Base-by-base conservation (phyloP, 1,139 yeast genomes). In the Scheffersomyces lignicola region DNA sequence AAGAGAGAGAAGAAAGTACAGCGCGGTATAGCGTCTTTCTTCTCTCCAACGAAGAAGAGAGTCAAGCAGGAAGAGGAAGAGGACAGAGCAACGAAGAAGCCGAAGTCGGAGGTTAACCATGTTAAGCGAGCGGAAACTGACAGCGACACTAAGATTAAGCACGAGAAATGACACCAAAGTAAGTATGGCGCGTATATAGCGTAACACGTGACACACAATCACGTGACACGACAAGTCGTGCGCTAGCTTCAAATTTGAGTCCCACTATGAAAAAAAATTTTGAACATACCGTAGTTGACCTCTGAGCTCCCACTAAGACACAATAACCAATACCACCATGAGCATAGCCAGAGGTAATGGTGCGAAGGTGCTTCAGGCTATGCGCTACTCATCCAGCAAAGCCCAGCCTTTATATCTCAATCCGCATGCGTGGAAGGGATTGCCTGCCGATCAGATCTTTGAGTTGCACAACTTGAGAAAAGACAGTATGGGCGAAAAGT, bases 361-460 rank as follows among this genome's bases (percentile, higher is more conserved):
- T 5, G 6, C 5, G 4, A 13, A 12, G n/a, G 18, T 26, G 20
- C 29, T 26, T 16, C 20, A 26, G 11, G 5, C 7, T 14, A 9
- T 26, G 4, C 29, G 29, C 11, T 10, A 5, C 12, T 4, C 7
- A 16, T 26, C 29, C 7, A 6, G 16, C 8, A 8, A 7, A 5
- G 13, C 14, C 6, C 10, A 33, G 15, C 56, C 68, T 11, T 60
- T 69, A 33, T 69, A 60, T 43, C 66, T 71, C 43, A 69, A 77
- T 41, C 94, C 94, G 4, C 78, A 76, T 40, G 69, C 74, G 33
- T 83, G 94, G 94, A 64, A 70, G 38, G 84, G 83, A 0, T 64
- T 82, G 38, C 82, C 86, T 13, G 76, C 85, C 7, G 78, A 78
- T 41, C 69, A 73, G 45, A 76, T 83, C 35, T 69, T 82, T 42